Base-by-base conservation (phyloP, 1,284 basidiomycete species). In the Coriolopsis trogii region DNA sequence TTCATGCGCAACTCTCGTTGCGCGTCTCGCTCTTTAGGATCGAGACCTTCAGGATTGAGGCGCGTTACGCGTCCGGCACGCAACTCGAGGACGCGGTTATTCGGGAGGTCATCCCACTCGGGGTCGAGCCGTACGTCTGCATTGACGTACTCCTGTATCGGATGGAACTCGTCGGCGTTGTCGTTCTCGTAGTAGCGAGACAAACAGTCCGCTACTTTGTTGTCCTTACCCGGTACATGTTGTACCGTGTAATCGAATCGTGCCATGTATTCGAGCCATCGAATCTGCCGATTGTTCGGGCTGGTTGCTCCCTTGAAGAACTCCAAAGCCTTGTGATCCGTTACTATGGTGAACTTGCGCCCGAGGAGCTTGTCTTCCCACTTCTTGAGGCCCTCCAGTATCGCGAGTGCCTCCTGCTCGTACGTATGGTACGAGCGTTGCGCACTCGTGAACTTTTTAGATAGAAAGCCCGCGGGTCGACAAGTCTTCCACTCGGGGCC, bases 401-500 rank as follows among this genome's bases (percentile, higher is more conserved):
- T 69, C 0, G 68, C 73, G 2, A 77, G 51, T 0, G 68, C 67
- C 41, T 78, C 74, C 4, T 63, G 55, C 42, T 77, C 70, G 45
- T 66, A 69, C 1, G 70, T 66, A 1, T 53, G 56, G 38, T 78
- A 76, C 24, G 71, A 63, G 4, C 64, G 63, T 51, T 77, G 74
- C 1, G 71, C 70, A 15, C 47, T 24, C 0, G 70, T 72, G 41
- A 76, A 71, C 33, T 77, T 77, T 6, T 66, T 65, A 0, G 71
- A 76, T 57, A 73, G 70, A 44, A 78, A 76, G 1, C 69, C 73
- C 0, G 72, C 71, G 0, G 73, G 70, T 13, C 63, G n/a, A 43
- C 70, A 68, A 0, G 58, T 63, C n/a, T 63, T 53, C 73, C 74
- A 77, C 0, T 64, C 59, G 1, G 46, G 41, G 2, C 74, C 73